These are phyloP conservation scores for Lathyrus sativus DNA, from an alignment of 306 rosid species.

Conservation along the genomic window DNA sequence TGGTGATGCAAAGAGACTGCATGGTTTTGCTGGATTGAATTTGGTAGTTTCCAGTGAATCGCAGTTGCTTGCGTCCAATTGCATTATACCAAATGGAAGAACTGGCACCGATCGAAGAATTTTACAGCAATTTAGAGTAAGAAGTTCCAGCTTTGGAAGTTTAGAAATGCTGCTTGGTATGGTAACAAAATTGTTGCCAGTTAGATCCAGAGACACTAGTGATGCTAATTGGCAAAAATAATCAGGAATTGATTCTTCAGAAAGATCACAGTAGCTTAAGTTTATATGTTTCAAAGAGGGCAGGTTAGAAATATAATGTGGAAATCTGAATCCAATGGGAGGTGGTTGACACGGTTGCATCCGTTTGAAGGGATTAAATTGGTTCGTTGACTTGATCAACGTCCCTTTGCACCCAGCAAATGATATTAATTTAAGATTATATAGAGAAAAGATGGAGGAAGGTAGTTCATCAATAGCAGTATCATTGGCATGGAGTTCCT, in stretches of 20 bases:
- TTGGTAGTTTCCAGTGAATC: constrained; percentile 10
- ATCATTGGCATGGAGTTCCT: constrained; percentile 24
- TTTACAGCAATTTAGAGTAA: not conserved
- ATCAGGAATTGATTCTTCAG: constrained; percentile 25
- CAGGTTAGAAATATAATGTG: not conserved
- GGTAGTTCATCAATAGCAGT: constrained; percentile 40
- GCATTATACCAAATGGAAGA: constrained; percentile 16
- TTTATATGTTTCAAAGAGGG: not conserved
- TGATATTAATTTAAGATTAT: constrained; percentile 28
- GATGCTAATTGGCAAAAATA: not conserved
- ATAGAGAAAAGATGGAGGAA: constrained; percentile 23
- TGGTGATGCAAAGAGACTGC: constrained; percentile 16
- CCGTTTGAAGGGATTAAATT: constrained; percentile 23
- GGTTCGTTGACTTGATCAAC: constrained; percentile 18
- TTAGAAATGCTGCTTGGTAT: constrained; percentile 4
- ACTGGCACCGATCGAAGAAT: constrained; percentile 16
- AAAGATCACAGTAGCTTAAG: constrained; percentile 12
- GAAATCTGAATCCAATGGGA: constrained; percentile 21
- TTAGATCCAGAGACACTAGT: not conserved
- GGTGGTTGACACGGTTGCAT: not conserved
- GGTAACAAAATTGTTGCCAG: constrained; percentile 24
- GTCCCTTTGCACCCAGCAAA: constrained; percentile 36
- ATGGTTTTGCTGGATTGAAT: constrained; percentile 10
- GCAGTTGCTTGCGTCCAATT: constrained; percentile 15
- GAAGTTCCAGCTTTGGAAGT: constrained; percentile 1